Conservation (phyloP, 176 grass and related monocot species). For the Lolium perenne region DNA sequence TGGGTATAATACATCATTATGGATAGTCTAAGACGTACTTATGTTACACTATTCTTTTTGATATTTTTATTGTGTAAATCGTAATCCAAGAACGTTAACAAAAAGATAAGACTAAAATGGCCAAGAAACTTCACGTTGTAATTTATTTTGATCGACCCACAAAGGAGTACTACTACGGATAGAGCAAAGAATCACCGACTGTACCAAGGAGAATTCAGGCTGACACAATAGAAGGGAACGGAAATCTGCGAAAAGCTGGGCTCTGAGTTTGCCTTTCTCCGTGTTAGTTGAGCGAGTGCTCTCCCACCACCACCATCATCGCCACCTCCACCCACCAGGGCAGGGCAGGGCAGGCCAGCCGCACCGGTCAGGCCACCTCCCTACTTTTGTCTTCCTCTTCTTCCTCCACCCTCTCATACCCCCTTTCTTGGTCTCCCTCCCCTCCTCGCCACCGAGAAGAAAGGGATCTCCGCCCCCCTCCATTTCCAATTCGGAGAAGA, state of each 20-base stretch:
- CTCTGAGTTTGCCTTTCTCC: background rate
- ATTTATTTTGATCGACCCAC: background rate
- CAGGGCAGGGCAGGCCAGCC: background rate
- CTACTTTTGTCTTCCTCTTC: conserved; percentile 10
- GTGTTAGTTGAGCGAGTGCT: conserved; percentile 48
- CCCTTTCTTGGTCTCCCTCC: conserved; percentile 11
- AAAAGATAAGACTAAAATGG: background rate
- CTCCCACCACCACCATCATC: conserved; percentile 25
- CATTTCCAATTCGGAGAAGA: background rate
- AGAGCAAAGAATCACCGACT: background rate
- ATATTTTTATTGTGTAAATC: no score
- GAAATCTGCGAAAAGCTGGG: background rate
- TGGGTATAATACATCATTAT: no score
- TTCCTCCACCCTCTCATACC: background rate
- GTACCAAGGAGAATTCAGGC: background rate
- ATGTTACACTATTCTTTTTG: no score
- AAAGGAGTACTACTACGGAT: background rate
- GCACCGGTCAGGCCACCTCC: conserved; percentile 1
- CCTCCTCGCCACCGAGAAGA: background rate
- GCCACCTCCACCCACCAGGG: conserved; percentile 31
- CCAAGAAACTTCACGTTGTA: background rate
- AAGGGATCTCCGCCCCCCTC: background rate
- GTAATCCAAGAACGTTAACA: background rate
- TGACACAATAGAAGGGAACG: background rate
- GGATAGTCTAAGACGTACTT: no score